phyloP scores from a whole-genome alignment of 441 rosid genomes.

The Eruca vesicaria region DNA sequence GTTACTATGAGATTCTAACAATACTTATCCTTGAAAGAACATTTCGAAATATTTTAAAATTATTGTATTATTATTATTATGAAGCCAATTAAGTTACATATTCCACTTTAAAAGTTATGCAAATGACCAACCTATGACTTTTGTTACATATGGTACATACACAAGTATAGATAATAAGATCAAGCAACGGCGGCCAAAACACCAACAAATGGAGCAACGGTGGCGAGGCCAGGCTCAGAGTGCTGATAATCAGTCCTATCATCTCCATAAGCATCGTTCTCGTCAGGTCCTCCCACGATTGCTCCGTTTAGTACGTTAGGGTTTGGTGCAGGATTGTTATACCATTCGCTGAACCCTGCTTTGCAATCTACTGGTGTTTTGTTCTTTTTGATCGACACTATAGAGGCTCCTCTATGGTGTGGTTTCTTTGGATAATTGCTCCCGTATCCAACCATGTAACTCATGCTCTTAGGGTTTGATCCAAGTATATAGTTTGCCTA shows the following conservation, averaged over 20 bases:
- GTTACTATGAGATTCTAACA: no score
- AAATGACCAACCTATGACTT: not conserved
- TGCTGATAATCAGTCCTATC: slow-evolving; percentile 32
- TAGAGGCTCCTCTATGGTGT: slow-evolving; percentile 57
- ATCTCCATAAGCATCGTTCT: slow-evolving; percentile 39
- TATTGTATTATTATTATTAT: not conserved
- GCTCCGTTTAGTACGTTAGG: slow-evolving; percentile 48
- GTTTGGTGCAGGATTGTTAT: slow-evolving; percentile 38
- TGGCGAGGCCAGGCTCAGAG: slow-evolving; percentile 40
- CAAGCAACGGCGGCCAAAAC: slow-evolving; percentile 44
- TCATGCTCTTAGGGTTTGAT: slow-evolving; percentile 38
- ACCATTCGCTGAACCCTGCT: slow-evolving; percentile 37
- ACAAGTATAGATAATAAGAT: not conserved
- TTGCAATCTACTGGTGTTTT: slow-evolving; percentile 20
- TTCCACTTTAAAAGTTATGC: not conserved
- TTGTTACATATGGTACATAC: not conserved
- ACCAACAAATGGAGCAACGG: slow-evolving; percentile 46
- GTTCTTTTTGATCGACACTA: slow-evolving; percentile 37
- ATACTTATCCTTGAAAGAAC: not conserved
- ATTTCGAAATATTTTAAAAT: not conserved
- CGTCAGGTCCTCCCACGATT: slow-evolving; percentile 55
- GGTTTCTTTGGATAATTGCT: slow-evolving; percentile 36
- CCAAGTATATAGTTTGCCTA: slow-evolving; percentile 48
- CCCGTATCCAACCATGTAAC: slow-evolving; percentile 59
- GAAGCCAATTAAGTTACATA: not conserved